Base-by-base conservation (phyloP, 2,329 filamentous ascomycete genomes). In the Diaporthe capsici region DNA sequence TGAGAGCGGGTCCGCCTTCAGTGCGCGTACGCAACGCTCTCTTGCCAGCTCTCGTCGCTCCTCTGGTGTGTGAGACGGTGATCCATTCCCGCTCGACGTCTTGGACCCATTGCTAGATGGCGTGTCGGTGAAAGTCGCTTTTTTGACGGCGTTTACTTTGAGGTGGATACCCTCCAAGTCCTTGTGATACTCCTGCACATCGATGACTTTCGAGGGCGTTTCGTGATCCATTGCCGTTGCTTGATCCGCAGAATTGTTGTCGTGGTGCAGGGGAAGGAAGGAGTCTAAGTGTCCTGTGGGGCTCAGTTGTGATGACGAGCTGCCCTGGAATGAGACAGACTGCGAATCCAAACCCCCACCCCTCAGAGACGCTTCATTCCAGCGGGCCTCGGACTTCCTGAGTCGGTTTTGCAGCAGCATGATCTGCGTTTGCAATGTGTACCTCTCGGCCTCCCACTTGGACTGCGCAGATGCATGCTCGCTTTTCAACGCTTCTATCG, bases 151-250 rank as follows among this genome's bases (percentile, higher is more conserved):
- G 20, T 86, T 87, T 7, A 87, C 85, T 80, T 88, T 90, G 78
- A 92, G 85, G 1, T 88, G 86, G 70, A 92, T 89, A 9, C 90
- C 90, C 80, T 92, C 91, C n/a, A 92, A 83, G 42, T 88, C 87
- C 4, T 90, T 89, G 78, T 91, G 87, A 37, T 92, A 88, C 76
- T 89, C 87, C 58, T 88, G 86, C 13, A 92, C 88, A 75, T 92
- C 90, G 70, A 92, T 42, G 76, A 78, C 71, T 51, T 78, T 74
- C 65, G 78, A 86, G 83, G 53, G 82, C 82, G 42, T 80, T 73
- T 75, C 61, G 20, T 49, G 39, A 34, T 73, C 73, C 70, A 71
- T 75, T 20, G 55, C 49, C 31, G 44, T 63, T 25, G 49, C 15
- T 22, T 74, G 42, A 34, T 71, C 73, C n/a, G 49, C n/a, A 13